These are phyloP conservation scores for Zygoascus sp. DNA, from an alignment of 1,139 yeast genomes.

Conservation along the genomic window DNA sequence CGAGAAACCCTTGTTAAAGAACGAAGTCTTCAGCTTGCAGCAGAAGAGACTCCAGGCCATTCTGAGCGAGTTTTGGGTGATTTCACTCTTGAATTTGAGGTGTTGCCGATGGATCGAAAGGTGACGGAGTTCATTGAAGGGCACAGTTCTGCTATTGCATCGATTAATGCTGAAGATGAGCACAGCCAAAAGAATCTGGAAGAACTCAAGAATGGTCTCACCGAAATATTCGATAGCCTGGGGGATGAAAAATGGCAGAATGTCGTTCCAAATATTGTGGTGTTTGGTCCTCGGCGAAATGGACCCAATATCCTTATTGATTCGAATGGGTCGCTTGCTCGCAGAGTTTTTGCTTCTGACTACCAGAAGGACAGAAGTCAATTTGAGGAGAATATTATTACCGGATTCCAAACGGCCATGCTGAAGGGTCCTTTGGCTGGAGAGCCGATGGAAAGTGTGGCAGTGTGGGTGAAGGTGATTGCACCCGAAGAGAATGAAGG, in stretches of 20 bases:
- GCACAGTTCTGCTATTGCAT: slow-evolving; percentile 33
- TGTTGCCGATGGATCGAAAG: slow-evolving; percentile 53
- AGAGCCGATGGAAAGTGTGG: slow-evolving; percentile 81
- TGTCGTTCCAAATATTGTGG: slow-evolving; percentile 46
- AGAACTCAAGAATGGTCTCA: slow-evolving; percentile 21
- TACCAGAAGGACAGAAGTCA: slow-evolving; percentile 38
- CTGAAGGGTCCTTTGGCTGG: slow-evolving; percentile 83
- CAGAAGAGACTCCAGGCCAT: slow-evolving; percentile 34
- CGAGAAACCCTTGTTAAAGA: slow-evolving; percentile 68
- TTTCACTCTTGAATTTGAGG: slow-evolving; percentile 42
- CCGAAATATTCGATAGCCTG: slow-evolving; percentile 20
- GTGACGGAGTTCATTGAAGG: slow-evolving; percentile 53
- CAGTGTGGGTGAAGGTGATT: slow-evolving; percentile 39
- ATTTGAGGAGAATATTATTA: slow-evolving; percentile 62
- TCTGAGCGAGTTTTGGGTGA: slow-evolving; percentile 46
- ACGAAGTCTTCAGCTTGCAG: slow-evolving; percentile 18
- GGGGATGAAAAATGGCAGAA: slow-evolving; percentile 27
- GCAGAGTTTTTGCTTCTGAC: slow-evolving; percentile 17
- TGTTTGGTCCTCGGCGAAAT: slow-evolving; percentile 72
- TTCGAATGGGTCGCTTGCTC: slow-evolving; percentile 32
- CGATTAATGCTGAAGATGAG: slow-evolving; percentile 4
- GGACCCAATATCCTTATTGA: slow-evolving; percentile 79
- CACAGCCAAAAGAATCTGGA: slow-evolving; percentile 23
- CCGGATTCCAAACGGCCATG: slow-evolving; percentile 82
- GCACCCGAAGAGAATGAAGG: slow-evolving; percentile 31